Base-by-base conservation (phyloP, 495 filamentous ascomycete species). In the Aspergillus biplanus region DNA sequence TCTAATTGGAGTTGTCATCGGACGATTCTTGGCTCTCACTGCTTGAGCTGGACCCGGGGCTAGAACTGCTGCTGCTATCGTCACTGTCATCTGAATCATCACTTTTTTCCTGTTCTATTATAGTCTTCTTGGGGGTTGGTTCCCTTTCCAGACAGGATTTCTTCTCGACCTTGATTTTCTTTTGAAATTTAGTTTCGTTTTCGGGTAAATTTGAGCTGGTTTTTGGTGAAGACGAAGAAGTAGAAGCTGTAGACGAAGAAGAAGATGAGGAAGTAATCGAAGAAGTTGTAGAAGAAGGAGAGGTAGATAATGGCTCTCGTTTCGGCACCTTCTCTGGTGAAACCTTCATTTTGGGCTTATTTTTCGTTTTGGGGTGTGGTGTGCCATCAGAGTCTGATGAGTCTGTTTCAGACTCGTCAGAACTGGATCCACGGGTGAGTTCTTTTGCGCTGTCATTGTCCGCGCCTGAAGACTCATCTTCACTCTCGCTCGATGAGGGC, bases 81-180 rank as follows among this genome's bases (percentile, higher is more conserved):
- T 44, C 39, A 15, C 39, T 44, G 5, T 44, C 39, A 12, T 11
- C 8, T 11, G 39, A 44, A 15, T 12, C 39, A 15, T 44, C n/a
- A 15, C 39, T 11, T 44, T 44, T 15, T 44, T 44, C 39, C n/a
- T 44, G 11, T 15, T 44, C 11, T 44, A 6, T 11, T 44, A 15
- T 4, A 13, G 5, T 44, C n/a, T 44, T 44, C 39, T 44, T 15
- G 11, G 6, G 8, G 39, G 39, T 44, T 44, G 39, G n/a, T 44
- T 44, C 50, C 50, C 33, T 33, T 9, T 33, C 33, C 12, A 31
- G 21, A 50, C 46, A 35, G 55, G 27, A 8, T 35, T 49, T 46
- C 13, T 37, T 37, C 52, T 61, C 59, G 18, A 33, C 55, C 34
- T 63, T 56, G 15, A 0, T 27, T 27, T 27, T 27, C 21, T 27